Conservation (phyloP, 805 yeast species). For the Candida alai region DNA sequence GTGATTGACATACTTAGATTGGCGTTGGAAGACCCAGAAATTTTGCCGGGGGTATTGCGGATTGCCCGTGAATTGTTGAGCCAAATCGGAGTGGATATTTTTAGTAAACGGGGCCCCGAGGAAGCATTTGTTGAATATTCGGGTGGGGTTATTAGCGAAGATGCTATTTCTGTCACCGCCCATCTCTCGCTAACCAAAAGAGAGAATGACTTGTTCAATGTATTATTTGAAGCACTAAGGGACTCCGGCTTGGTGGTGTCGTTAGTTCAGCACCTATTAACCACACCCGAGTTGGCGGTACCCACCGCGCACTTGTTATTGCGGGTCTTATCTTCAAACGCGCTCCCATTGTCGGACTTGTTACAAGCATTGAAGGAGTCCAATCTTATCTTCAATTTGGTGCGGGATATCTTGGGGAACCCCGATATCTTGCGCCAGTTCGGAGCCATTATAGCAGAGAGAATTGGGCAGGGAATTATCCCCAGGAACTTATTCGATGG, state of each 20-base stretch:
- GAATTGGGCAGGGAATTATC: conserved; percentile 19
- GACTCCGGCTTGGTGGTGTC: conserved; percentile 25
- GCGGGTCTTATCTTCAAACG: conserved; percentile 20
- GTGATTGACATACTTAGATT: conserved; percentile 18
- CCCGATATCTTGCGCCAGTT: conserved; percentile 16
- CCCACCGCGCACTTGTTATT: conserved; percentile 25
- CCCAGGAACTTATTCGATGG: conserved; percentile 11
- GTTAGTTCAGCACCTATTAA: conserved; percentile 21
- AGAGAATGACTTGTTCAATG: conserved; percentile 18
- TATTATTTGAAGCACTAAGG: conserved; percentile 16
- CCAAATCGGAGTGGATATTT: conserved; percentile 17
- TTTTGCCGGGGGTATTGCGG: conserved; percentile 22
- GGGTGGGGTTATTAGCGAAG: too few species aligned
- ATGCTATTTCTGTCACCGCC: neutral
- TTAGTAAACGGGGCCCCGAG: conserved; percentile 7
- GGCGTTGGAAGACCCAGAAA: conserved; percentile 20
- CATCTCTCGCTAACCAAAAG: conserved; percentile 12
- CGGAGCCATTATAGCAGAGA: conserved; percentile 15
- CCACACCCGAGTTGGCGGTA: conserved; percentile 23
- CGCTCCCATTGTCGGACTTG: conserved; percentile 19
- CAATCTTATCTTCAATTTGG: conserved; percentile 14
- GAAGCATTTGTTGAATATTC: conserved; percentile 2
- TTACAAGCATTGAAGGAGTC: conserved; percentile 19
- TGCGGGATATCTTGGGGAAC: conserved; percentile 18
- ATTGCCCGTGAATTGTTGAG: conserved; percentile 19